These are phyloP conservation scores for Hygrophorus russula DNA, from an alignment of 768 basidiomycete genomes.

Conservation along the genomic window DNA sequence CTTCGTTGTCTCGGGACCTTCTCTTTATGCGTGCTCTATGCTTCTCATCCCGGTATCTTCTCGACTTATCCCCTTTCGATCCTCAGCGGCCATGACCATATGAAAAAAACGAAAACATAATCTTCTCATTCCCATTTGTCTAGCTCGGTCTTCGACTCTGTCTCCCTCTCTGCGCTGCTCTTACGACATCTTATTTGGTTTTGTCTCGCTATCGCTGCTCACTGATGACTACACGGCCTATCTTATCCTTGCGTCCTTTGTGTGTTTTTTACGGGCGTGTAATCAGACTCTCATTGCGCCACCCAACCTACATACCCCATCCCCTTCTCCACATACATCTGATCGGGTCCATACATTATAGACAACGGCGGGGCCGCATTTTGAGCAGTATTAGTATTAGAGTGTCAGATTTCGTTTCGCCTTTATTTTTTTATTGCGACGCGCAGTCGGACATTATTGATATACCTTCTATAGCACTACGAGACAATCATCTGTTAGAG, in stretches of 20 bases:
- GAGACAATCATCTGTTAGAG: constrained; percentile 43
- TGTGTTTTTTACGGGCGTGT: constrained; percentile 10
- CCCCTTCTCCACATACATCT: constrained; percentile 13
- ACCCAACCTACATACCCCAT: not conserved
- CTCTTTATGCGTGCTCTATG: not conserved
- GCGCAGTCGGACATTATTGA: constrained; percentile 18
- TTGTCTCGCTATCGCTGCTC: constrained; percentile 38
- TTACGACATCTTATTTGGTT: constrained; percentile 35
- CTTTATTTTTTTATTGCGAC: constrained; percentile 15
- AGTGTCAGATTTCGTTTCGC: constrained; percentile 29
- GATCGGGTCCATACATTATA: constrained; percentile 24
- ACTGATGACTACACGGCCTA: constrained; percentile 32
- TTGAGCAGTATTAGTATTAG: constrained; percentile 17
- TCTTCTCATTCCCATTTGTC: too few relatives aligned
- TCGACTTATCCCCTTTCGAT: not conserved
- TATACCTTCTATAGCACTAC: constrained; percentile 26
- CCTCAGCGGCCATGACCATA: too few relatives aligned
- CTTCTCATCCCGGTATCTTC: not conserved
- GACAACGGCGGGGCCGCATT: not conserved
- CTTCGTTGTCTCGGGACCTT: not conserved
- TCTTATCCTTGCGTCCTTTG: constrained; percentile 5
- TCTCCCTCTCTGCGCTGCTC: constrained; percentile 43
- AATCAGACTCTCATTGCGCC: constrained; percentile 8
- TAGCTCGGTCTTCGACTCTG: constrained; percentile 1
- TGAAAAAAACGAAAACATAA: not conserved